Base-by-base conservation (phyloP, 192 early-diverging fungal genomes). In the Podila horticola region DNA sequence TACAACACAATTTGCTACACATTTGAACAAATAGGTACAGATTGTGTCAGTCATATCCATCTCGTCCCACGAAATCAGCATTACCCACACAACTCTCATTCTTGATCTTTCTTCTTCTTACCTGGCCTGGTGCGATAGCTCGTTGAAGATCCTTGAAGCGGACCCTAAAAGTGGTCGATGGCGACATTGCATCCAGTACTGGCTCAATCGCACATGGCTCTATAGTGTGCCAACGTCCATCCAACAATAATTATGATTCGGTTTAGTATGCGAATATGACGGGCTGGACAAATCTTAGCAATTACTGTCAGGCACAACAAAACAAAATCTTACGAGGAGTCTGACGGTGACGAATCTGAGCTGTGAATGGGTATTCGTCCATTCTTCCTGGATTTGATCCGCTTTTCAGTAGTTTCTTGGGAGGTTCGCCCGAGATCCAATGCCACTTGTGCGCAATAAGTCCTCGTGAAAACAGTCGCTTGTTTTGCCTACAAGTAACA, bases 121-220 rank as follows among this genome's bases (percentile, higher is more conserved):
- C 83, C 81, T 90, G 92, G 4, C 93, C 92, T 20, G 85, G 72
- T 2, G 92, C 90, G 10, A 93, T 75, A 1, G 88, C 92, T 58
- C 84, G 75, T 72, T 91, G 88, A 20, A 85, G 82, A 17, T 77
- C 75, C 12, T 85, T 83, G 72, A 93, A 93, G 9, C 69, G 74
- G 10, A 91, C 82, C 12, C 48, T 71, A 50, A 86, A 74, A 15
- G 58, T n/a, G 6, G 51, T 58, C 29, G 74, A 74, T 22, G 58
- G 66, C 2, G 58, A 28, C 38, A 64, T 51, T 11, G 17, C 8
- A 8, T 67, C 69, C 24, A 33, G 34, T 22, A 69, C 62, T 20
- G 70, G 66, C 12, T 81, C 77, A 29, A 81, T 69, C 3, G 60
- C n/a, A 28, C 77, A 81, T 0, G 29, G 77, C 45, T 81, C 74